Evolutionary conservation across 106 monocot species (phyloP), one percentile per base, ranked within the genome.

Genomic region (Acorus gramineus): DNA sequence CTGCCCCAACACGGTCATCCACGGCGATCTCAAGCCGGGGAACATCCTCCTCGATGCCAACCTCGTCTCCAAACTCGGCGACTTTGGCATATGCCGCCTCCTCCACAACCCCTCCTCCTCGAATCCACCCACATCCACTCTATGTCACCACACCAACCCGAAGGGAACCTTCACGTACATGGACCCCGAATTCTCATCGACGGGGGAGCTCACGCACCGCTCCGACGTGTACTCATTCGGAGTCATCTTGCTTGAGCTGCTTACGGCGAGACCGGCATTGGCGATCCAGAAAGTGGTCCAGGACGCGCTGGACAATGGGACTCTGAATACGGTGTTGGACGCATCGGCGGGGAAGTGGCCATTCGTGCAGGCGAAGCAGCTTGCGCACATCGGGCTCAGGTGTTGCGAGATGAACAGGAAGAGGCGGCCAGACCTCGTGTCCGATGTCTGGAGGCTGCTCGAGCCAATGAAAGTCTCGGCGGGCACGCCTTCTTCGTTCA

Each of bases 141-240:
- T 63, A 49, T 67, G 11, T 49, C 80, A 42, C 45, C 8, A 42
- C 11, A 71, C 75, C 12, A 43, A 74, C 8, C 78, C 81, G 6
- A 78, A 66, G 44, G 74, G 85, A 2, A 81, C 77, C 3, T 75
- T 81, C 42, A 69, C 65, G 0, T 81, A 85, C 61, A 74, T 85
- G 61, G 81, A 85, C 57, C 81, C 81, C 3, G 75, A 81, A 42
- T 81, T 72, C 53, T 43, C 74, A 3, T 46, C 65, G 2, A 71
- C 68, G 0, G 47, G 71, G 12, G 49, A 63, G 42, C 44, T 66
- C 28, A 77, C 49, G 5, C 3, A 52, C 11, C 3, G 4, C 6
- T 57, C 67, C 11, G 62, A 67, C 56, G 45, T 52, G 7, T 66
- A 62, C 62, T 76, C 73, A 5, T 69, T 73, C 42, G 73, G 78